Evolutionary conservation across 1,139 yeast species (phyloP), one percentile per base, ranked within the genome.

Genomic region (Saccharomyces pastorianus): DNA sequence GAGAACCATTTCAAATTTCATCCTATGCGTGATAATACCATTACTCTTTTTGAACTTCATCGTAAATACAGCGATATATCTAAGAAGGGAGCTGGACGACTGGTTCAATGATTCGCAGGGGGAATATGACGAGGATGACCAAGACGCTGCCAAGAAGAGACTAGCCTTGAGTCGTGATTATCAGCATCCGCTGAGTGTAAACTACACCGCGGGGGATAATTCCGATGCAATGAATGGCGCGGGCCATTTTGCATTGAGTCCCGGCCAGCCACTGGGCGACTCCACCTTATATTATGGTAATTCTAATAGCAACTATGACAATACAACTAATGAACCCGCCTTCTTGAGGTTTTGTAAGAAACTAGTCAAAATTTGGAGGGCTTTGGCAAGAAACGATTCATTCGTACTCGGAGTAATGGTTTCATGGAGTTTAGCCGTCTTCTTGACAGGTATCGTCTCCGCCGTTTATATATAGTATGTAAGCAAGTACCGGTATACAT

Each of bases 21-120:
- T 64, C 9, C 28, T 64, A 4, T 47, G 55, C 11, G 58, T 65
- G 1, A 57, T 67, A 20, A 20, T 61, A 7, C 69, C 71, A 20
- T 64, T 64, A 38, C 58, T 62, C 3, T 14, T 53, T 1, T n/a
- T 59, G 5, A 61, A 66, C 55, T 61, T 64, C 32, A 2, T 60
- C 3, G 52, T 57, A n/a, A 61, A 61, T 54, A 51, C 61, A 2
- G 47, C 59, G 27, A 54, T 62, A 6, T 64, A 49, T 34, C 34
- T 46, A 8, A 44, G 47, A 32, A 46, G 47, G 7, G 47, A 46
- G 3, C 9, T 51, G 20, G 50, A 41, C 4, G 51, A 49, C 4
- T 49, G 51, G 51, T 49, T 49, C 29, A 49, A 42, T 5, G 51
- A 49, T 25, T 47, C 51, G 5, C 46, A 49, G 8, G 42, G 20